Evolutionary conservation across 495 filamentous ascomycete genomes (phyloP).

Genomic region (Aspergillus baeticus): DNA sequence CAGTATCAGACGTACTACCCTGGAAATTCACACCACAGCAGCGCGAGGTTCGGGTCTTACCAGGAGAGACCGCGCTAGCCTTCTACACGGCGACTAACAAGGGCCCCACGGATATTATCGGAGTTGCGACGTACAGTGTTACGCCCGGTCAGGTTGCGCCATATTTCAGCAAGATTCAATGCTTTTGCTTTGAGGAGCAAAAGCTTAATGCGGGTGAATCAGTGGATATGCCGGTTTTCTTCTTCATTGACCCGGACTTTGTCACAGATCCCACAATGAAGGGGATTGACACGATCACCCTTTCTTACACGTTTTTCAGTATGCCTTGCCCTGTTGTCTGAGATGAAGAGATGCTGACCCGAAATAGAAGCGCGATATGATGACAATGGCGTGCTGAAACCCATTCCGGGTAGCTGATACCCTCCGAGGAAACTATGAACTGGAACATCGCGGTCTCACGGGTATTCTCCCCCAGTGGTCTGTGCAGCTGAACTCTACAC

Average conservation of each 20-base stretch:
- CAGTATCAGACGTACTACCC: conserved; percentile 88
- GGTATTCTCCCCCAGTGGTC: neutral
- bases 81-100: conserved; percentile 98
- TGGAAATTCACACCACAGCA: conserved; percentile 99
- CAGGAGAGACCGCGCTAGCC: conserved; percentile 94
- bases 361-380: conserved; percentile 81
- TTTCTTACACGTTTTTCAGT: conserved; percentile 99
- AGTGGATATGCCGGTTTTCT: conserved; percentile 99
- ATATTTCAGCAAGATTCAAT: conserved; percentile 99
- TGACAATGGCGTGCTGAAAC: conserved; percentile 66
- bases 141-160: conserved; percentile 93
- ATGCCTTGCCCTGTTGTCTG: conserved; percentile 34
- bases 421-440: neutral
- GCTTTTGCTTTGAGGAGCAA: conserved; percentile 99
- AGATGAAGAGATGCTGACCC: conserved; percentile 15
- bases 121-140: conserved; percentile 96
- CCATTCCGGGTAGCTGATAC: conserved; percentile 28
- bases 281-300: conserved; percentile 88
- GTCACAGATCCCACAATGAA: conserved; percentile 88
- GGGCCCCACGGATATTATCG: conserved; percentile 87
- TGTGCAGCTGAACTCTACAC: neutral
- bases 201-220: conserved; percentile 92
- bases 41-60: conserved; percentile 90
- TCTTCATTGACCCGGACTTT: conserved; percentile 97
- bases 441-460: neutral